Percentiles rank a stretch among this genome's conserved stretches.
phyloP scores from a whole-genome alignment of 768 basidiomycete genomes.

The Tricholoma bakamatsutake region DNA sequence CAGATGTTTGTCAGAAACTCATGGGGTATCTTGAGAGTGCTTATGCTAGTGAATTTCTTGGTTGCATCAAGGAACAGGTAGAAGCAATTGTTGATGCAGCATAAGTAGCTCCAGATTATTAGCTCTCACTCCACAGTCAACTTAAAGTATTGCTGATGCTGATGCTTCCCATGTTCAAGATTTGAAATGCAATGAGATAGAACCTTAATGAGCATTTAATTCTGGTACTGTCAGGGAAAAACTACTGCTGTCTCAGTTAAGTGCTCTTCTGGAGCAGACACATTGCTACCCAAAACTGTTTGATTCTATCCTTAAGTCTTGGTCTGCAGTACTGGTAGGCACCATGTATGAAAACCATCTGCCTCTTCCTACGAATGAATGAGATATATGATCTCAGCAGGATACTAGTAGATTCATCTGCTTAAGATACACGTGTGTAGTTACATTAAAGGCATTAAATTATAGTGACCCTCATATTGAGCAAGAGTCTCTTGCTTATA shows the following conservation, averaged over 20 bases:
- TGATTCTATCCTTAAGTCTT: conserved; percentile 6
- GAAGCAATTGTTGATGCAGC: background rate
- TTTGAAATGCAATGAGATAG: conserved; percentile 18
- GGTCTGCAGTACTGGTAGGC: conserved; percentile 9
- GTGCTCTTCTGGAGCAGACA: too few relatives aligned
- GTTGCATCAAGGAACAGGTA: background rate
- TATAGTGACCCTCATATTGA: too few relatives aligned
- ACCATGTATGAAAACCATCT: conserved; percentile 11
- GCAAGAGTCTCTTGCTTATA: too few relatives aligned
- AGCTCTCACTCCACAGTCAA: too few relatives aligned
- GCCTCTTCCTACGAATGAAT: conserved; percentile 9
- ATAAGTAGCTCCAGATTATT: background rate
- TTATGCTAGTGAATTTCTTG: conserved; percentile 2
- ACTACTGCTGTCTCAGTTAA: too few relatives aligned
- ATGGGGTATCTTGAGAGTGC: conserved; percentile 2
- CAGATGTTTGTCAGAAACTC: conserved; percentile 1
- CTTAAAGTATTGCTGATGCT: too few relatives aligned
- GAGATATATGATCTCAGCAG: conserved; percentile 1
- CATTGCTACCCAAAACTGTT: conserved; percentile 13
- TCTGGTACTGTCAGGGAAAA: conserved; percentile 13
- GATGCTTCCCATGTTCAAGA: conserved; percentile 29
- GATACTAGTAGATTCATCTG: too few relatives aligned
- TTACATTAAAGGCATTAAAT: too few relatives aligned
- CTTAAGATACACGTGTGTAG: too few relatives aligned
- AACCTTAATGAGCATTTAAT: conserved; percentile 5